A percentile compares a stretch with the other conserved stretches of the same genome.
These are phyloP conservation scores for Diplodia sapinea DNA, from an alignment of 2,329 filamentous ascomycete genomes.

Conservation along the genomic window DNA sequence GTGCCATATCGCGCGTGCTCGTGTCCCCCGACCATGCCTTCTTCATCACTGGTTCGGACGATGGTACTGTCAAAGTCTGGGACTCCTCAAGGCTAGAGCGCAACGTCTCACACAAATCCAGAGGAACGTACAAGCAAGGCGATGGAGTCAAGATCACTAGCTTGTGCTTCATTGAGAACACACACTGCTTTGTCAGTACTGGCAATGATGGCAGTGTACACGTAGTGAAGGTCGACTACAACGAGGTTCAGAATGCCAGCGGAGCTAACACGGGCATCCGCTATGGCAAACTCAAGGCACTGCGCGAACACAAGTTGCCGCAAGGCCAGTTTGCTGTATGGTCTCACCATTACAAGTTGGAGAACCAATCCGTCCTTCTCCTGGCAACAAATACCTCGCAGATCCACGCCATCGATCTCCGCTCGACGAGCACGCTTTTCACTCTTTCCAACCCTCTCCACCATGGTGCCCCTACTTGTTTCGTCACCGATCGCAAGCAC, in stretches of 20 bases:
- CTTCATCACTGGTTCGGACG: conserved; percentile 91
- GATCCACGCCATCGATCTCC: conserved; percentile 82
- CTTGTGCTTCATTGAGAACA: conserved; percentile 90
- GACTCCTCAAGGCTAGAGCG: conserved; percentile 88
- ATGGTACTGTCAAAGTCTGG: conserved; percentile 91
- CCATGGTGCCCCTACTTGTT: conserved; percentile 89
- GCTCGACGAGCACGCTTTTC: conserved; percentile 83
- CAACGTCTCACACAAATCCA: conserved; percentile 84
- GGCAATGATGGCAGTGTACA: conserved; percentile 89
- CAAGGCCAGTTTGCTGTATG: conserved; percentile 80
- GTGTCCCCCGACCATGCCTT: conserved; percentile 90
- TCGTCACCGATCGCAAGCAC: conserved; percentile 82
- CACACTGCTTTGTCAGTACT: conserved; percentile 90
- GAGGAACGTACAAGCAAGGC: conserved; percentile 79
- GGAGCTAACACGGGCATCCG: conserved; percentile 51
- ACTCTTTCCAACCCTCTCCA: conserved; percentile 85
- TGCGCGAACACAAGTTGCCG: conserved; percentile 77
- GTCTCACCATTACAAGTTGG: conserved; percentile 88
- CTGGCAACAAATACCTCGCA: conserved; percentile 86
- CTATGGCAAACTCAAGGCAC: conserved; percentile 76
- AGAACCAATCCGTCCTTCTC: conserved; percentile 80
- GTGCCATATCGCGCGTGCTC: conserved; percentile 78
- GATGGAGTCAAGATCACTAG: conserved; percentile 75
- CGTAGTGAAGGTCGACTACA: conserved; percentile 80
- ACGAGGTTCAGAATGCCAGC: conserved; percentile 61